Base-by-base conservation (phyloP, 805 yeast genomes). In the Ogataea nitratoaversa region DNA sequence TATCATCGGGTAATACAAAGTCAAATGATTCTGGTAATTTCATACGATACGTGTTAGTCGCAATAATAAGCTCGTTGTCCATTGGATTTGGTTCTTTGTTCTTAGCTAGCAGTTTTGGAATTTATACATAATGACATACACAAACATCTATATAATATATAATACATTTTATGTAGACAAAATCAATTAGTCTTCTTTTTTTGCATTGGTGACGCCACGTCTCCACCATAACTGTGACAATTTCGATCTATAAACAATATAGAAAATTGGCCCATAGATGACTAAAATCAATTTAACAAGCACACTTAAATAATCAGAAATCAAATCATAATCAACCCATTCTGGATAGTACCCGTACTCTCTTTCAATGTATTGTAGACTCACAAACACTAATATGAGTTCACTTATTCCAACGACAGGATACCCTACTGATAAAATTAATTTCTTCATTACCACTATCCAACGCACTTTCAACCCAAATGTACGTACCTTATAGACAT, bases 51-150 rank as follows among this genome's bases (percentile, higher is more conserved):
- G 22, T 41, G 4, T 5, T 50, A 6, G 19, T 52, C 8, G 57
- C 62, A 3, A 34, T 37, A 1, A 17, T 51, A 16, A 48, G 55
- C 1, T 41, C 62, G 1, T 30, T 59, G 14, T 42, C 54, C 1
- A 38, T 52, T 14, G 60, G 56, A 2, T 62, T 62, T 42, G 60
- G 66, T 3, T 41, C 52, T 8, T 34, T 59, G 19, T 59, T 57
- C 16, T 37, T 59, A 11, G 49, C 66, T 20, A 60, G 62, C 11
- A 43, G 44, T 25, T 54, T 59, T 33, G 67, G 66, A 8, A 62
- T 62, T 9, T 59, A 58, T 34, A 44, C 64, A 19, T 61, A n/a
- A n/a, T n/a, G n/a, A n/a, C n/a, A n/a, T n/a, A n/a, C n/a, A n/a
- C n/a, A n/a, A n/a, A n/a, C n/a, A n/a, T n/a, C n/a, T n/a, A n/a